These are phyloP conservation scores for Didymella arachidicola DNA, from an alignment of 2,329 filamentous ascomycete genomes.

Conservation along the genomic window DNA sequence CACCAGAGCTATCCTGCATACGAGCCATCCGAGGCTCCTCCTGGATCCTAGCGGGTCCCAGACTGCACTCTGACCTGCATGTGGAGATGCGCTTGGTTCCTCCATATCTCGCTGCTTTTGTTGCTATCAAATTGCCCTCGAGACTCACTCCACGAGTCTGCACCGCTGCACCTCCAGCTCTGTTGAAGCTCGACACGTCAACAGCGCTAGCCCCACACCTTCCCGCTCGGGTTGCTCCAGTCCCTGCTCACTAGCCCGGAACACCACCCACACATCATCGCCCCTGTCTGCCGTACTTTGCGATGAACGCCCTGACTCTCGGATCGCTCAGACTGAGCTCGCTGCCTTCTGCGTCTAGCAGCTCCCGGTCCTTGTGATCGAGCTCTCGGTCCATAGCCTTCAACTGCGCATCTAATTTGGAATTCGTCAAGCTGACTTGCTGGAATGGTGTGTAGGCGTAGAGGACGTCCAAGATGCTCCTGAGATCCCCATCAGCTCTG, in stretches of 20 bases:
- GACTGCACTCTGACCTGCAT: conserved; percentile 7
- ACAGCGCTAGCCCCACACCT: conserved; percentile 19
- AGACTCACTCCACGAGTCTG: neutral
- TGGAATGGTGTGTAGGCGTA: conserved; percentile 49
- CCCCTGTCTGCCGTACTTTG: conserved; percentile 36
- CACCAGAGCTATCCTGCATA: conserved; percentile 26
- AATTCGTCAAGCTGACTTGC: conserved; percentile 35
- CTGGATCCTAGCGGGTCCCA: conserved; percentile 11
- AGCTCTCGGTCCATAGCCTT: conserved; percentile 49
- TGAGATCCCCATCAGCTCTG: conserved; percentile 48
- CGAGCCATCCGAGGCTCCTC: conserved; percentile 31
- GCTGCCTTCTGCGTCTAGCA: conserved; percentile 48
- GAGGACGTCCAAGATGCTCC: conserved; percentile 49
- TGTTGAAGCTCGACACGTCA: conserved; percentile 9
- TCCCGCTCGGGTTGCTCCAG: conserved; percentile 16
- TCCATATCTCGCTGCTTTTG: conserved; percentile 1
- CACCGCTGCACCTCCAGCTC: conserved; percentile 1
- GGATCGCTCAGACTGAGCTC: conserved; percentile 43
- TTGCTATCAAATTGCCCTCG: conserved; percentile 3
- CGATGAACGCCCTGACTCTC: conserved; percentile 43
- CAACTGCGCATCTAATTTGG: conserved; percentile 42
- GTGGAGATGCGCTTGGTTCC: conserved; percentile 12
- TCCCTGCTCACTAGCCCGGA: conserved; percentile 9
- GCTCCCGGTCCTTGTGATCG: conserved; percentile 48
- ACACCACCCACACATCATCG: conserved; percentile 6